A percentile compares a stretch with the other conserved stretches of the same genome.
These are phyloP conservation scores for Aspergillus saccharolyticus DNA, from an alignment of 495 filamentous ascomycete genomes.

Conservation along the genomic window DNA sequence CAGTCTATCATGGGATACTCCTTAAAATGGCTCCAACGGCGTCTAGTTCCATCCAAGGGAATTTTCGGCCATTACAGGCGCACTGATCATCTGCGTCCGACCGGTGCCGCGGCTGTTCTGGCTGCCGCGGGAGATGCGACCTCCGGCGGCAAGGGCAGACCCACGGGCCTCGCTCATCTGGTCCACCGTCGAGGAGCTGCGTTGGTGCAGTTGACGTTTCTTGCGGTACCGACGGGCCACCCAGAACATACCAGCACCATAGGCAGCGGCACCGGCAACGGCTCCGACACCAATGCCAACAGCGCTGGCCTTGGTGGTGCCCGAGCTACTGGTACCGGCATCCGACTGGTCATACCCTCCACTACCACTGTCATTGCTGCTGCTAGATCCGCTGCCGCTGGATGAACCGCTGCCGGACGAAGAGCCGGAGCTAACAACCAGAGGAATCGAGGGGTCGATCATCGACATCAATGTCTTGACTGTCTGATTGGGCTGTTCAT, in stretches of 20 bases:
- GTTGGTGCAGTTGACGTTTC: conserved; percentile 72
- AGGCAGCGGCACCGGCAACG: conserved; percentile 76
- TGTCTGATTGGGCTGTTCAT: conserved; percentile 54
- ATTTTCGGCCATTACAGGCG: conserved; percentile 94
- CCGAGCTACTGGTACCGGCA: conserved; percentile 46
- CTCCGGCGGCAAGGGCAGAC: conserved; percentile 37
- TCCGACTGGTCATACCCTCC: conserved; percentile 25
- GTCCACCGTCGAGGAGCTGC: conserved; percentile 58
- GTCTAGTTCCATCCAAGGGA: conserved; percentile 94
- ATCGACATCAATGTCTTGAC: conserved; percentile 66
- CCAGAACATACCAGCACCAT: conserved; percentile 98
- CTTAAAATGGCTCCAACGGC: conserved; percentile 2
- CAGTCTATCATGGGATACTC: conserved; percentile 10
- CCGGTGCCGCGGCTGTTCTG: conserved; percentile 64
- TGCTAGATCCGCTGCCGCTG: conserved; percentile 16
- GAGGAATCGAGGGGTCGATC: conserved; percentile 80
- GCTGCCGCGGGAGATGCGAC: conserved; percentile 34
- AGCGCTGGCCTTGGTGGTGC: conserved; percentile 61
- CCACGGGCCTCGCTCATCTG: conserved; percentile 44
- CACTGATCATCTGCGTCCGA: conserved; percentile 69
- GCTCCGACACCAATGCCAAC: conserved; percentile 78
- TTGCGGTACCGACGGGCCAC: conserved; percentile 90
- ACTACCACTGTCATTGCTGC: conserved; percentile 16
- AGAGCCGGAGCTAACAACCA: conserved; percentile 53
- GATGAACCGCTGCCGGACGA: conserved; percentile 24